phyloP scores from a whole-genome alignment of 208 protist genomes.

The Leishmania arabica region DNA sequence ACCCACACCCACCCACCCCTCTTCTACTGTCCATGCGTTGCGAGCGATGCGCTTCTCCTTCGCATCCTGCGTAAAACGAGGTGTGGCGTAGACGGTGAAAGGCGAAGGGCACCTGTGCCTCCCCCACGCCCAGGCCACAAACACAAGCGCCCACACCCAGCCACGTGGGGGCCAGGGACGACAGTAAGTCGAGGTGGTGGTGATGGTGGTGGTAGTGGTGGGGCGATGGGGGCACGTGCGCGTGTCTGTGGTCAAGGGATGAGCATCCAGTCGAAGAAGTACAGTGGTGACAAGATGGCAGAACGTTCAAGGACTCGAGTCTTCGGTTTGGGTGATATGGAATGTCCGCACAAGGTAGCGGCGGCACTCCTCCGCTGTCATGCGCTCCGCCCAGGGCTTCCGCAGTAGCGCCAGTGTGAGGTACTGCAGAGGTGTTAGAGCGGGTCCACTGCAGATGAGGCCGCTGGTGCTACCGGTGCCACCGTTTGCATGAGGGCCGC shows the following conservation, averaged over 20 bases:
- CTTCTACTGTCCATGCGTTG: background rate
- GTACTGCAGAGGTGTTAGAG: conserved; percentile 40
- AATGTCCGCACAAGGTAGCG: conserved; percentile 42
- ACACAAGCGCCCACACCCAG: background rate
- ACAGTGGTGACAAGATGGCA: background rate
- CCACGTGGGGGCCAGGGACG: background rate
- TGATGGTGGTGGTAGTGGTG: background rate
- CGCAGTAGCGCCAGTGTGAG: conserved; percentile 52
- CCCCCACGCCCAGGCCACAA: background rate
- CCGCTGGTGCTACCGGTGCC: background rate
- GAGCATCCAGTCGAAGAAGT: background rate
- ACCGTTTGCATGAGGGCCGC: background rate
- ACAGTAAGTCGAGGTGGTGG: background rate
- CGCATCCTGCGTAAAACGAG: background rate
- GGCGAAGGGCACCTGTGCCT: background rate
- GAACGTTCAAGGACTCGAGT: background rate
- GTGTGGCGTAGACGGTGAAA: background rate
- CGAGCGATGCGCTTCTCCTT: background rate
- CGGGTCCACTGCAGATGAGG: background rate
- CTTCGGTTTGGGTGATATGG: conserved; percentile 39
- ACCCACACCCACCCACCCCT: background rate
- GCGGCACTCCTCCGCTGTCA: conserved; percentile 68
- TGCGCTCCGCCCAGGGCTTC: conserved; percentile 42
- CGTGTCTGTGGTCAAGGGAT: background rate
- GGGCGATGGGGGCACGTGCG: background rate